Conservation (phyloP, 1,284 basidiomycete species). For the Leccinum pachyderme region DNA sequence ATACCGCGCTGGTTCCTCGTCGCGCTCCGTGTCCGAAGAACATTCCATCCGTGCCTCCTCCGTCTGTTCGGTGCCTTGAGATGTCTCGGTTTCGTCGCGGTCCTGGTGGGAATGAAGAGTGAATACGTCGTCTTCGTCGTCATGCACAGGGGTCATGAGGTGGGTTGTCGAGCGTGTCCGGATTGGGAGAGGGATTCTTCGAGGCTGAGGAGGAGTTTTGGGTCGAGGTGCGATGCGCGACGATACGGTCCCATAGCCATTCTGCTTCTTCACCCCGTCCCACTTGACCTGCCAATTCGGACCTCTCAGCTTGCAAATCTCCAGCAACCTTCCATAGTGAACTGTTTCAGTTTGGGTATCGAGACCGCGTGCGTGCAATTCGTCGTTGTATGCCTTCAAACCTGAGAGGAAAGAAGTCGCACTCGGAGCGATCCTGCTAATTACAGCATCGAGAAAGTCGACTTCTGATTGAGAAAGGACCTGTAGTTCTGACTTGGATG, state of each 20-base stretch:
- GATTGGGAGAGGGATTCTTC: conserved; percentile 13
- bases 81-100: conserved; percentile 30
- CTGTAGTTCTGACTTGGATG: conserved; percentile 53
- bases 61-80: conserved; percentile 20
- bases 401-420: conserved; percentile 72
- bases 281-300: conserved; percentile 77
- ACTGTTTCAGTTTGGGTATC: conserved; percentile 74
- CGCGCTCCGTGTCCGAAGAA: conserved; percentile 28
- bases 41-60: conserved; percentile 12
- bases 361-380: conserved; percentile 68
- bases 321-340: conserved; percentile 77
- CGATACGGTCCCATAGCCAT: conserved; percentile 38
- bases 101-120: conserved; percentile 47
- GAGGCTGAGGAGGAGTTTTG: conserved; percentile 13
- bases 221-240: conserved; percentile 9
- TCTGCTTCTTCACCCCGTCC: conserved; percentile 59
- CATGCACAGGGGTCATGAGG: conserved; percentile 27
- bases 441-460: conserved; percentile 69
- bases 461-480: conserved; percentile 60
- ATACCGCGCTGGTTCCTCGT: conserved; percentile 9
- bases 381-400: conserved; percentile 80
- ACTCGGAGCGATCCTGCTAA: conserved; percentile 58
- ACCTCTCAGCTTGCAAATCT: conserved; percentile 74
- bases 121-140: conserved; percentile 42
- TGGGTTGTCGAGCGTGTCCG: conserved; percentile 20